Conservation (phyloP, 352 stramenopile genomes). For the Phytophthora rubi region DNA sequence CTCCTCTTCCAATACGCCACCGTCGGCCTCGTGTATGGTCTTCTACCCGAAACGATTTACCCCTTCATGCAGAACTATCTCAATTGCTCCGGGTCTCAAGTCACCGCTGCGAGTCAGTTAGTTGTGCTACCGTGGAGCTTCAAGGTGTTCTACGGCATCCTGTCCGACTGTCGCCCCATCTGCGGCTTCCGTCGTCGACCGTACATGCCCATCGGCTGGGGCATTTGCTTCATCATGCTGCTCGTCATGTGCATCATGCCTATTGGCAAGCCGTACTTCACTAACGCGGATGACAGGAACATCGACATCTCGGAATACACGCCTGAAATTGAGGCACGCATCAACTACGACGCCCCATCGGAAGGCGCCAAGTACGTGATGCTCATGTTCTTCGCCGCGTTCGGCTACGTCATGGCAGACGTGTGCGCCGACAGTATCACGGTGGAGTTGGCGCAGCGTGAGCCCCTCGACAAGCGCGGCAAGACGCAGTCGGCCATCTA, state of each 20-base stretch:
- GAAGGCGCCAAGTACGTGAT: constrained; percentile 43
- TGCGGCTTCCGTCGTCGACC: constrained; percentile 33
- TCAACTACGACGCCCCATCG: constrained; percentile 30
- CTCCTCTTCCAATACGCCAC: constrained; percentile 50
- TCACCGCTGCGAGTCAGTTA: constrained; percentile 38
- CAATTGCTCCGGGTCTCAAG: constrained; percentile 32
- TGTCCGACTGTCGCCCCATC: constrained; percentile 74
- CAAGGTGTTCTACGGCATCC: constrained; percentile 53
- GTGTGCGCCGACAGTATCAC: constrained; percentile 60
- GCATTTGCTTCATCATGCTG: constrained; percentile 34
- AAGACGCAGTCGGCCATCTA: constrained; percentile 55
- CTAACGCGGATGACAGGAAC: constrained; percentile 18
- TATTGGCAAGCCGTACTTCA: constrained; percentile 48
- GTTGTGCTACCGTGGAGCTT: constrained; percentile 72
- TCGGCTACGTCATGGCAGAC: constrained; percentile 69
- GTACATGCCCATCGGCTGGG: constrained; percentile 51
- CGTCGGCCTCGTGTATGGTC: constrained; percentile 44
- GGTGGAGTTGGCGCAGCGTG: constrained; percentile 46
- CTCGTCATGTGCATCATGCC: constrained; percentile 38
- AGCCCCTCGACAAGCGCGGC: constrained; percentile 37
- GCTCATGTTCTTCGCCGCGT: constrained; percentile 54
- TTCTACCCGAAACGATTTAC: constrained; percentile 49
- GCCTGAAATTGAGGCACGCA: constrained; percentile 23
- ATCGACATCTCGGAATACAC: constrained; percentile 28
- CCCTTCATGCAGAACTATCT: constrained; percentile 58